Conservation (phyloP, 2,329 filamentous ascomycete genomes). For the Cladophialophora bantiana region DNA sequence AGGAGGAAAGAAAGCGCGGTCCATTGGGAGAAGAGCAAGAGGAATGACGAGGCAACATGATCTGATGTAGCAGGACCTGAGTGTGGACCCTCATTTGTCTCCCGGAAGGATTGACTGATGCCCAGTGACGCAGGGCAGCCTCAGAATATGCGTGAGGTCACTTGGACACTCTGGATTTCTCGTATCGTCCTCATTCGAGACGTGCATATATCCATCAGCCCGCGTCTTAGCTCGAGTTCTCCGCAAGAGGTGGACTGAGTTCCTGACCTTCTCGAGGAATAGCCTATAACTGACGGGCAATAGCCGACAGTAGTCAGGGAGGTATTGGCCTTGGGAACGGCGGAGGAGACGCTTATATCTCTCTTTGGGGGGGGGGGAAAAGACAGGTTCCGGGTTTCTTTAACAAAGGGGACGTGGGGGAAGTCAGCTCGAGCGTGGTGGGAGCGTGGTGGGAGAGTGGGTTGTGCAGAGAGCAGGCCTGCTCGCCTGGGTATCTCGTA, state of each 20-base stretch:
- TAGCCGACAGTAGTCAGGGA: slow-evolving; percentile 6
- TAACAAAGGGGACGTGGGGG: slow-evolving; percentile 7
- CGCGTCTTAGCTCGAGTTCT: slow-evolving; percentile 7
- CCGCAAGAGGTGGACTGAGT: slow-evolving; percentile 8
- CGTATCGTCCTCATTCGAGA: slow-evolving; percentile 15
- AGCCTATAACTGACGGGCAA: slow-evolving; percentile 12
- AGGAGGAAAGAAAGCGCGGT: slow-evolving; percentile 4
- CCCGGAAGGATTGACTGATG: slow-evolving; percentile 21
- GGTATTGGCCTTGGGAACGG: background rate
- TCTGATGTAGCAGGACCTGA: slow-evolving; percentile 20
- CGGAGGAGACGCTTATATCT: background rate
- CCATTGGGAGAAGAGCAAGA: slow-evolving; percentile 12
- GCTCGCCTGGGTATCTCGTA: background rate
- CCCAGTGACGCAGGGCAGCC: slow-evolving; percentile 28
- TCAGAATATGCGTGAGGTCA: slow-evolving; percentile 34
- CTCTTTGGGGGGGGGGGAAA: background rate
- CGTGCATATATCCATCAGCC: slow-evolving; percentile 9
- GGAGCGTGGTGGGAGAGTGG: slow-evolving; percentile 17
- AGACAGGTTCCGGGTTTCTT: background rate
- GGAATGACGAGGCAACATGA: slow-evolving; percentile 18
- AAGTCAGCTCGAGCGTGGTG: background rate
- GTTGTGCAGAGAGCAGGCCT: slow-evolving; percentile 3
- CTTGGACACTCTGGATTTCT: slow-evolving; percentile 28
- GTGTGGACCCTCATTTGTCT: slow-evolving; percentile 23
- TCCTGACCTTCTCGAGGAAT: slow-evolving; percentile 13